Evolutionary conservation across 805 yeast genomes (phyloP), one percentile per base, ranked within the genome.

Genomic region (Metschnikowia drakensbergensis): DNA sequence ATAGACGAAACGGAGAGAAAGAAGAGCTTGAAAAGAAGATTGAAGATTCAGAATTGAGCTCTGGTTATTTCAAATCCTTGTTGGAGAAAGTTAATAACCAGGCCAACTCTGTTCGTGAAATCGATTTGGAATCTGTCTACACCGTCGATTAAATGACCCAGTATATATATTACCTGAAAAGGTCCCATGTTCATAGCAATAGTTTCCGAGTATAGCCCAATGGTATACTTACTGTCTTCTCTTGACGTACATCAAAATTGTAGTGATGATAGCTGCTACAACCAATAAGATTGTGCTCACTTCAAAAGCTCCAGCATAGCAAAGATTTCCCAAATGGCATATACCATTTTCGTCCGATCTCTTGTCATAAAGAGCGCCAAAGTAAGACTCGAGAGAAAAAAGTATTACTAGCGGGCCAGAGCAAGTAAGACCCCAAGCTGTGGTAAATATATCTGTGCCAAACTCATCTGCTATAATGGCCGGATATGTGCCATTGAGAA

Each of bases 371-470:
- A 79, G 75, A 7, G 55, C 48, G 1, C 88, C 89, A 54, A 86
- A 77, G 42, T 74, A 68, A 48, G 74, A 75, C 42, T 83, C 81
- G 52, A 85, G 70, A 2, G 71, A 44, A 55, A 78, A 80, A 36
- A 86, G 75, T 0, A 79, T 68, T 3, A 80, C 39, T 22, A 84
- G 65, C 1, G 89, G 88, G 6, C 91, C 91, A 0, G 89, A 82
- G 25, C 90, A 83, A 11, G 81, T 65, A 36, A 86, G 66, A 0
- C 92, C 89, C 92, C 94, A 86, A 0, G 84, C 74, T 0, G 91
- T 84, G 23, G 89, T 81, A 61, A 84, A 86, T 0, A 81, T 76
- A 5, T 67, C 72, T 0, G 87, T 76, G 2, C 91, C 91, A 66
- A 84, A 85, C 10, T 73, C 68, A 53, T 86, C 95, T 0, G 90